Percentiles rank a stretch among this genome's conserved stretches.
phyloP scores from a whole-genome alignment of 2,329 filamentous ascomycete genomes.

The Epichloe coenophiala region DNA sequence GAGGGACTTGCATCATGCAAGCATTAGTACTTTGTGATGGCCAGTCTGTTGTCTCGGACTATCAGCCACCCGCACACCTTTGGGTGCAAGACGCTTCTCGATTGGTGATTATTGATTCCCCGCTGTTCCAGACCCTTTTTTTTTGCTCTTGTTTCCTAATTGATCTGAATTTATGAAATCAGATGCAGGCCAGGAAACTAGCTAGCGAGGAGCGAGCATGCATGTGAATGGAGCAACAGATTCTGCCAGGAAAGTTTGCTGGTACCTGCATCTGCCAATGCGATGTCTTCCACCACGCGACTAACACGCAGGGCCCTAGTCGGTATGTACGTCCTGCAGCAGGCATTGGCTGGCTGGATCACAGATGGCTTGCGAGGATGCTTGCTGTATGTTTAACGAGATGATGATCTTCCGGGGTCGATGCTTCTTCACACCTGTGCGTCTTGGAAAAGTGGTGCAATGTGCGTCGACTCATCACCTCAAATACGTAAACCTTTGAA shows the following conservation, averaged over 20 bases:
- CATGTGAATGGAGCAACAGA: not conserved
- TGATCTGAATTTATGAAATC: too few species aligned
- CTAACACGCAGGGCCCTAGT: not conserved
- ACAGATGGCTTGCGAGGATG: not conserved
- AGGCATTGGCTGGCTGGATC: not conserved
- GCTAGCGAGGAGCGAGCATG: not conserved
- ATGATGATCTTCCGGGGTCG: not conserved
- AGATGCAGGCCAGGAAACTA: not conserved
- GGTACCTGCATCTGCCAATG: not conserved
- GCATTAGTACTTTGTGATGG: too few species aligned
- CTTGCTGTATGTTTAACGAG: not conserved
- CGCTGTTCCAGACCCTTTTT: too few species aligned
- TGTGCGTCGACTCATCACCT: not conserved
- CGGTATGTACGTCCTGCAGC: not conserved
- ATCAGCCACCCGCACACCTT: not conserved
- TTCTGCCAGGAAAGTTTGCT: constrained; percentile 1
- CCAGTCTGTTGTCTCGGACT: not conserved
- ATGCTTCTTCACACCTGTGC: too few species aligned
- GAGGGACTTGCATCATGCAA: too few species aligned
- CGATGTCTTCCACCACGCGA: not conserved
- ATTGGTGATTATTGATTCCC: not conserved
- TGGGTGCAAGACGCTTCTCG: not conserved
- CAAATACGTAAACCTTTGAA: not conserved
- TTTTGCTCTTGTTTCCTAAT: too few species aligned
- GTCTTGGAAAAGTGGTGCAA: not conserved